phyloP scores from a whole-genome alignment of 768 basidiomycete genomes.

The Lactarius vividus region DNA sequence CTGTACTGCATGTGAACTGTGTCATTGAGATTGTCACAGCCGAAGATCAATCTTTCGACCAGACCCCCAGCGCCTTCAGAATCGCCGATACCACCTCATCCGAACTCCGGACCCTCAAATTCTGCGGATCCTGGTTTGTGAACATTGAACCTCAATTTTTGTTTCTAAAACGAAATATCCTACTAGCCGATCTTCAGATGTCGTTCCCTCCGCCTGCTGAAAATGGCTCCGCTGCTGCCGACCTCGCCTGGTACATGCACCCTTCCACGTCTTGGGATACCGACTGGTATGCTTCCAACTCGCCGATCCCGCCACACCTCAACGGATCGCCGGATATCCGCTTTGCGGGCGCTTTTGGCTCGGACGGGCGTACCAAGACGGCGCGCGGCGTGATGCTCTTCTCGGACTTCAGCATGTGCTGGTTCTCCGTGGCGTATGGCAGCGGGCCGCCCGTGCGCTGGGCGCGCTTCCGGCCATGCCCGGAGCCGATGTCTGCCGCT shows the following conservation, averaged over 20 bases:
- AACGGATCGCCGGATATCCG: constrained; percentile 30
- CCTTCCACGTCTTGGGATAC: constrained; percentile 42
- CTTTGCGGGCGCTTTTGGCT: constrained; percentile 34
- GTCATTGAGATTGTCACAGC: constrained; percentile 7
- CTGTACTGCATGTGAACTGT: background rate
- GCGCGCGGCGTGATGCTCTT: constrained; percentile 42
- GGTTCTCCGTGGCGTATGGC: constrained; percentile 44
- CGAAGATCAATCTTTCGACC: constrained; percentile 23
- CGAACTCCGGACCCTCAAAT: background rate
- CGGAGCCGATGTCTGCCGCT: constrained; percentile 36
- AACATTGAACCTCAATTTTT: background rate
- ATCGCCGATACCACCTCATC: background rate
- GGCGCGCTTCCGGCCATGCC: constrained; percentile 42
- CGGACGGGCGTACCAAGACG: constrained; percentile 34
- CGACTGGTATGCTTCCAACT: constrained; percentile 41
- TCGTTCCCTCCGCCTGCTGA: constrained; percentile 38
- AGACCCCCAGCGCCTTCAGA: constrained; percentile 9
- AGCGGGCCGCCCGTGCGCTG: constrained; percentile 35
- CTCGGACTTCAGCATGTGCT: constrained; percentile 50
- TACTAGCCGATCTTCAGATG: constrained; percentile 29
- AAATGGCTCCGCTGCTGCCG: constrained; percentile 40
- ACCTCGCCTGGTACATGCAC: constrained; percentile 46
- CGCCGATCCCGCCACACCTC: constrained; percentile 38
- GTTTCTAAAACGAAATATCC: background rate
- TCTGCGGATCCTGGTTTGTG: constrained; percentile 1